These are phyloP conservation scores for Boletus fagicola DNA, from an alignment of 768 basidiomycete species.

Conservation along the genomic window DNA sequence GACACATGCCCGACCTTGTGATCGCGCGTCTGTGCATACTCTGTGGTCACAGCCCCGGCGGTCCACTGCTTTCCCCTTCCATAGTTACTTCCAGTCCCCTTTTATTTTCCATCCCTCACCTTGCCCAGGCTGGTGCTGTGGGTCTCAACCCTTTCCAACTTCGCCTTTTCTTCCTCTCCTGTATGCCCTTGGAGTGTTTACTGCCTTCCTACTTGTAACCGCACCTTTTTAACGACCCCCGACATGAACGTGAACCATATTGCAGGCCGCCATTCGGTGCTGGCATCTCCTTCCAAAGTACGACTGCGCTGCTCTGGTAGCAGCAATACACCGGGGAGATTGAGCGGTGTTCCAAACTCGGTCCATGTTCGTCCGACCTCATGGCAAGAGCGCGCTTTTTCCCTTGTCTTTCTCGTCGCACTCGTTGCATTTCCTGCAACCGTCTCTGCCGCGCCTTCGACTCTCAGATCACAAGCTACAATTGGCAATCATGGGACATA, in stretches of 20 bases:
- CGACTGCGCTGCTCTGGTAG: conserved; percentile 10
- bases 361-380: neutral
- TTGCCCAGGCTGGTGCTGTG: conserved; percentile 1
- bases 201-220: neutral
- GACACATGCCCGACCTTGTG: neutral
- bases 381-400: neutral
- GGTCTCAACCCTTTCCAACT: conserved; percentile 8
- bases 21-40: neutral
- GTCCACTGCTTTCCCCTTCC: neutral
- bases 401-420: conserved; percentile 1
- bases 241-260: conserved; percentile 2
- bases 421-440: neutral
- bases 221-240: neutral
- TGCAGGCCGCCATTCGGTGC: neutral
- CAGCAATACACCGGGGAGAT: neutral
- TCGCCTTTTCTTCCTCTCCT: neutral
- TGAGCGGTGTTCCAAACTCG: neutral
- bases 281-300: neutral
- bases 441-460: conserved; percentile 11
- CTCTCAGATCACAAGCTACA: neutral
- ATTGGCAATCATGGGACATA: neutral
- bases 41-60: conserved; percentile 1
- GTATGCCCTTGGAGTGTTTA: neutral
- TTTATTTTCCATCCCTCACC: neutral
- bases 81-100: neutral